Base-by-base conservation (phyloP, 192 early-diverging fungal species). In the Coemansia sp. region DNA sequence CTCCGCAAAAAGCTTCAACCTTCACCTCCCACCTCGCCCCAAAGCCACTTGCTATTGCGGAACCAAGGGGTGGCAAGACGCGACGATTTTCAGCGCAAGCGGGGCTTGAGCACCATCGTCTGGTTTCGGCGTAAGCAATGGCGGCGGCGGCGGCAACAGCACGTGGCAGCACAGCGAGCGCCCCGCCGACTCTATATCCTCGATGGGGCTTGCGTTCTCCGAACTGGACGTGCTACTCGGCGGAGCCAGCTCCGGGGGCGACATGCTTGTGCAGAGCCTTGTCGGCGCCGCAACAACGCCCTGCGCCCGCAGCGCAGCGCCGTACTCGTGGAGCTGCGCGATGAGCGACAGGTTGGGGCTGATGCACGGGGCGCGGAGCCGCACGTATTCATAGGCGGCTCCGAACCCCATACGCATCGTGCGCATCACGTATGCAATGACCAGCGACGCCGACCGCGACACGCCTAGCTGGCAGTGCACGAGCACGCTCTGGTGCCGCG, bases 381-480 rank as follows among this genome's bases (percentile, higher is more conserved):
- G 88, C 20, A 96, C 95, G 69, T 87, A 92, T 48, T 87, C 87
- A 67, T 94, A 94, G 5, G 94, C 93, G 1, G 86, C 77, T 1
- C 69, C 71, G 33, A 92, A 77, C 3, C 79, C 70, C 71, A 92
- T 65, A 0, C 69, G 66, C 67, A 86, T 73, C 0, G 86, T 81
- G 23, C 88, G 84, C 93, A 97, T 97, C 59, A 94, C 90, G 78
- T 93, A 95, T 4, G 92, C 93, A 60, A 97, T 92, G 14, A 95
- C 87, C 48, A 97, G 72, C 0, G 88, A 87, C 9, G 94, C 94
- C 23, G 93, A 95, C 57, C 95, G 83, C 21, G 95, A 93, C 23
- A 97, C 89, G 33, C 95, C 95, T 67, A 92, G 84, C 70, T 94
- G 91, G 84, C 95, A 97, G 66, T 93, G 90, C 10, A 97, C 90